Evolutionary conservation across 441 rosid genomes (phyloP), one percentile per base, ranked within the genome.

Genomic region (Mallotus repandus): DNA sequence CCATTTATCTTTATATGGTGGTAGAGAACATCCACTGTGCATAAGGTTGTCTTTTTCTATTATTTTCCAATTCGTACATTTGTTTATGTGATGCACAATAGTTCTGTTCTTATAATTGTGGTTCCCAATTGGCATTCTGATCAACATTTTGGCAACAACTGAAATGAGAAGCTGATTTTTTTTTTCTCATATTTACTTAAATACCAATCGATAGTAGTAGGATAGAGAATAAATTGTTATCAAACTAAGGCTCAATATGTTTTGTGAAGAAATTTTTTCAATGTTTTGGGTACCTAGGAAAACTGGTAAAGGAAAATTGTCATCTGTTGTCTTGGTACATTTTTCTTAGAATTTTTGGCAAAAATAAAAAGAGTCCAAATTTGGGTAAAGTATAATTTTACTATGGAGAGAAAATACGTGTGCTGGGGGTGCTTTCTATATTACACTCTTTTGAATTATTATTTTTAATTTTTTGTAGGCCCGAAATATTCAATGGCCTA

Each of bases 401-500:
- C 53, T 52, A 56, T 19, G 13, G 16, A 9, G 10, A 54, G 22
- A 65, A 22, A 12, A 43, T 41, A 19, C 53, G 38, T 73, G 18
- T 16, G 5, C 22, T 54, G 64, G 48, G 48, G 48, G 35, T 38
- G 15, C 11, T 56, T 62, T 35, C 50, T 69, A 14, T 52, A 32
- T 0, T 11, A 22, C 32, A 14, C 5, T 32, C 1, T 60, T 61
- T 76, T 22, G 32, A 46, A 49, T 69, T 60, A 41, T 73, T 38
- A 38, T 38, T 38, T 41, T 68, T 49, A 25, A 54, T 49, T 68
- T 63, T 74, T 72, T 68, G 38, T 75, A 89, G 92, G 90, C 91
- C 92, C n/a, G 87, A 81, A 67, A 81, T 76, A 59, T 88, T 88
- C 80, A 66, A 79, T 63, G 84, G 84, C 73, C 88, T 89, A 63